Percentiles rank a stretch among this genome's conserved stretches.
Evolutionary conservation across 805 yeast genomes (phyloP).

Genomic region (Wickerhamomyces mucosus): DNA sequence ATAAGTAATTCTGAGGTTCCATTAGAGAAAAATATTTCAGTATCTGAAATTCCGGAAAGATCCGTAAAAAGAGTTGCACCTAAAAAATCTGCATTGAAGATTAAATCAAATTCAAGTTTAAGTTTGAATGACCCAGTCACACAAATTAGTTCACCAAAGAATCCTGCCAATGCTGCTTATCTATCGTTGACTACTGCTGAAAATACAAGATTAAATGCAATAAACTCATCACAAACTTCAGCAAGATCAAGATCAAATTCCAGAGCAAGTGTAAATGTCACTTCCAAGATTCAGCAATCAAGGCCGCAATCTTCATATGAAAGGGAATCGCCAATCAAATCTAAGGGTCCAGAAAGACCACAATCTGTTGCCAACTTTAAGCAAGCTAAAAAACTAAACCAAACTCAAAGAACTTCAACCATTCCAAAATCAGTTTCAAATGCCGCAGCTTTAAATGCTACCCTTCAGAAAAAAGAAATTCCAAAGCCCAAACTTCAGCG

Average conservation of each 20-base stretch:
- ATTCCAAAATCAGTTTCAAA: conserved; percentile 12
- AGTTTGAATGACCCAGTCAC: conserved; percentile 8
- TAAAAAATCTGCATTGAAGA: conserved; percentile 34
- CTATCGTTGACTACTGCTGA: conserved; percentile 68
- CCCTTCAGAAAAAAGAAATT: conserved; percentile 35
- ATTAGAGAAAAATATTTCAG: too few species aligned
- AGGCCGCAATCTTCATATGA: conserved; percentile 3
- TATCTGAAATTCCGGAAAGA: conserved; percentile 23
- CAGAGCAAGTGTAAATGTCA: conserved; percentile 2
- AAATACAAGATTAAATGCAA: conserved; percentile 65
- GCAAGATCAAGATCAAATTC: conserved; percentile 21
- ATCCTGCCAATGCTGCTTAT: conserved; percentile 53
- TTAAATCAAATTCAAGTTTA: conserved; percentile 16
- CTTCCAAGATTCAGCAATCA: conserved; percentile 1
- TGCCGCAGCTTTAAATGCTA: conserved; percentile 37
- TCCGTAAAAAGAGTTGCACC: conserved; percentile 29
- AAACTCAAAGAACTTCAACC: background rate
- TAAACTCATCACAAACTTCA: conserved; percentile 25
- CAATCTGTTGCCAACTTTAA: background rate
- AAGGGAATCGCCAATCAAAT: conserved; percentile 1
- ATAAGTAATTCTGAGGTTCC: too few species aligned
- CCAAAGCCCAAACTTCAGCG: conserved; percentile 13
- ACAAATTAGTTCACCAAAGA: conserved; percentile 6
- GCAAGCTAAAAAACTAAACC: background rate
- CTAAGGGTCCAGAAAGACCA: conserved; percentile 4